Conservation (phyloP, 306 rosid genomes). For the Bauhinia variegata region DNA sequence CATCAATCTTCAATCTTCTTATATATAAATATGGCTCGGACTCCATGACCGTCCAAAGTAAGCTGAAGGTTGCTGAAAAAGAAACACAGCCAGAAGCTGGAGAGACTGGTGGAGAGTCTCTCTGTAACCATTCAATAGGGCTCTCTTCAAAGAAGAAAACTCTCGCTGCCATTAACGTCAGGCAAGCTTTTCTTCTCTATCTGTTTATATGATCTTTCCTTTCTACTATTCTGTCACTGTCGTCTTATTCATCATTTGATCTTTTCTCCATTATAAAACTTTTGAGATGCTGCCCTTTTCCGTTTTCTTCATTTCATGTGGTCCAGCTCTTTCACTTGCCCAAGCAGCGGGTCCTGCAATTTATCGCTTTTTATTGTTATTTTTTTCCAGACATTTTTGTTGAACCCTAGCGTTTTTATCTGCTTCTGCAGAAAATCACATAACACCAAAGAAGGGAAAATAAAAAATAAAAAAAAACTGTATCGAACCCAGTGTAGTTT, state of each 20-base stretch:
- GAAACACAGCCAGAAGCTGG: not conserved
- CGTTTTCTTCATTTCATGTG: not conserved
- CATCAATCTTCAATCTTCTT: too few relatives aligned
- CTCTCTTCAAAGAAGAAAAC: not conserved
- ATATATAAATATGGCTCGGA: slow-evolving; percentile 2
- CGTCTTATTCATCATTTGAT: not conserved
- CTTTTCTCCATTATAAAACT: not conserved
- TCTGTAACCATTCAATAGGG: slow-evolving; percentile 20
- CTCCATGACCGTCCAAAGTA: slow-evolving; percentile 27
- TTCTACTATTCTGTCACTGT: not conserved
- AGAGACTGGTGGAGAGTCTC: not conserved
- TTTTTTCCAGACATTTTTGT: not conserved
- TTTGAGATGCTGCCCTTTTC: slow-evolving; percentile 5
- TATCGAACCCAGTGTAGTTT: not conserved
- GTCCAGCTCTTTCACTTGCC: not conserved
- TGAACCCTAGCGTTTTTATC: slow-evolving; percentile 44
- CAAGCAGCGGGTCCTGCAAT: not conserved
- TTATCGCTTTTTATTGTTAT: not conserved
- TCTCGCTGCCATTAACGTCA: slow-evolving; percentile 39
- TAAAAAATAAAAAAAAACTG: not conserved
- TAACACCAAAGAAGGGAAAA: not conserved
- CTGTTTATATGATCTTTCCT: not conserved
- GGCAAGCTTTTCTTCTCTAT: slow-evolving; percentile 33
- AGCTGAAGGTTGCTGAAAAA: slow-evolving; percentile 1
- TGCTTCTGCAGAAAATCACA: slow-evolving; percentile 14